Conservation (phyloP, 768 basidiomycete species). For the Boletus fagicola region DNA sequence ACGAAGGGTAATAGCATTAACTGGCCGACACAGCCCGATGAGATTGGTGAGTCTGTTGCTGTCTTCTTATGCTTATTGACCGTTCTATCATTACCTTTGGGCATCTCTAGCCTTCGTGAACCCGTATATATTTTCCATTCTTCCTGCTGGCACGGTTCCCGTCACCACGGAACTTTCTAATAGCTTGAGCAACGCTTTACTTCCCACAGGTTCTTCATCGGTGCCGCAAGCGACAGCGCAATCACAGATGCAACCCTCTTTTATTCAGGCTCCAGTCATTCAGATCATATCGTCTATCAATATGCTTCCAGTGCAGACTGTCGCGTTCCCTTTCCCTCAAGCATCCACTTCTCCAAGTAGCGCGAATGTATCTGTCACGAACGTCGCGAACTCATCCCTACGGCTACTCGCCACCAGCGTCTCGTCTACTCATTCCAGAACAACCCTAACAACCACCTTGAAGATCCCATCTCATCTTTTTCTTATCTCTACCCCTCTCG, state of each 20-base stretch:
- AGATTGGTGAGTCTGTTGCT: slow-evolving; percentile 50
- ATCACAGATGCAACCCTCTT: slow-evolving; percentile 29
- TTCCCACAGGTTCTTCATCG: slow-evolving; percentile 12
- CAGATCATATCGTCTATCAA: slow-evolving; percentile 74
- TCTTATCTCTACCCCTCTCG: slow-evolving; percentile 70
- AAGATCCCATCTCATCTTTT: slow-evolving; percentile 45
- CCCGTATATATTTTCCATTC: slow-evolving; percentile 74
- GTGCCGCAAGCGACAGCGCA: slow-evolving; percentile 24
- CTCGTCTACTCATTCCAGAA: slow-evolving; percentile 49
- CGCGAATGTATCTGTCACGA: not conserved
- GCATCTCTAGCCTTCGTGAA: slow-evolving; percentile 56
- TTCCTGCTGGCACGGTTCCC: slow-evolving; percentile 65
- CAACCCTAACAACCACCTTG: slow-evolving; percentile 16
- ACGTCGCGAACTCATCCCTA: slow-evolving; percentile 45
- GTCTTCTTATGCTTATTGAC: slow-evolving; percentile 50
- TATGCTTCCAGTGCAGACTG: slow-evolving; percentile 54
- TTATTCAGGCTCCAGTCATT: slow-evolving; percentile 56
- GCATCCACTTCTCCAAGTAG: slow-evolving; percentile 19
- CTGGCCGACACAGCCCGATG: slow-evolving; percentile 83
- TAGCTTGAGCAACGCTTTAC: slow-evolving; percentile 16
- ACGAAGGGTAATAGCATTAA: slow-evolving; percentile 51
- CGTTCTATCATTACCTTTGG: slow-evolving; percentile 55
- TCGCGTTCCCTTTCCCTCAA: slow-evolving; percentile 61
- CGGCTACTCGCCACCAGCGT: slow-evolving; percentile 48
- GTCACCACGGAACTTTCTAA: slow-evolving; percentile 22